Conservation (phyloP, 345 rosid genomes). For the Bruguiera gymnorhiza region DNA sequence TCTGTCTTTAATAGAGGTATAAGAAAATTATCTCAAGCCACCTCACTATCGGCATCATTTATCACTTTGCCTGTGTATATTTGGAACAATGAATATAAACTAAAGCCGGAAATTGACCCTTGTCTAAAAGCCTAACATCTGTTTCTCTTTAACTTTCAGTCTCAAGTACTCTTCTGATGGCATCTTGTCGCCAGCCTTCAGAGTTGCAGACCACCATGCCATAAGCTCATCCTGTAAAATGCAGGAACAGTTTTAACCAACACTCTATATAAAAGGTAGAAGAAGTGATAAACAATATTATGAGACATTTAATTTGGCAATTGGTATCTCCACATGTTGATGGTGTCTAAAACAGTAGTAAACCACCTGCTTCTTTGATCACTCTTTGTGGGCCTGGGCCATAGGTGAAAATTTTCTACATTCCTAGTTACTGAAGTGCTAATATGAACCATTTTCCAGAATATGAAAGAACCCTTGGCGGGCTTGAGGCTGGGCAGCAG, state of each 20-base stretch:
- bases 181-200: slow-evolving; percentile 30
- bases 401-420: too few species aligned
- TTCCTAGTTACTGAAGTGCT: too few species aligned
- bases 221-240: slow-evolving; percentile 71
- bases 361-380: too few species aligned
- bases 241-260: background rate
- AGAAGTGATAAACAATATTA: background rate
- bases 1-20: too few species aligned
- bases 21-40: too few species aligned
- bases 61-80: background rate
- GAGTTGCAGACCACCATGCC: slow-evolving; percentile 59
- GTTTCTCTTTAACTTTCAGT: slow-evolving; percentile 53
- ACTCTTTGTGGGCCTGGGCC: too few species aligned
- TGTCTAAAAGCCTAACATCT: slow-evolving; percentile 41
- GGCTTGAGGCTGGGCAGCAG: too few species aligned
- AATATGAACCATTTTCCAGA: too few species aligned
- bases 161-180: slow-evolving; percentile 60
- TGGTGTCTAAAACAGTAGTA: too few species aligned
- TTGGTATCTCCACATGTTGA: too few species aligned
- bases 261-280: background rate
- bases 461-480: too few species aligned
- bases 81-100: background rate
- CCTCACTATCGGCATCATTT: too few species aligned
- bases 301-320: background rate
- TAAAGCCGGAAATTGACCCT: background rate